Percentiles rank a stretch among this genome's conserved stretches.
phyloP scores from a whole-genome alignment of 352 stramenopile genomes.

The Phytophthora europaea region DNA sequence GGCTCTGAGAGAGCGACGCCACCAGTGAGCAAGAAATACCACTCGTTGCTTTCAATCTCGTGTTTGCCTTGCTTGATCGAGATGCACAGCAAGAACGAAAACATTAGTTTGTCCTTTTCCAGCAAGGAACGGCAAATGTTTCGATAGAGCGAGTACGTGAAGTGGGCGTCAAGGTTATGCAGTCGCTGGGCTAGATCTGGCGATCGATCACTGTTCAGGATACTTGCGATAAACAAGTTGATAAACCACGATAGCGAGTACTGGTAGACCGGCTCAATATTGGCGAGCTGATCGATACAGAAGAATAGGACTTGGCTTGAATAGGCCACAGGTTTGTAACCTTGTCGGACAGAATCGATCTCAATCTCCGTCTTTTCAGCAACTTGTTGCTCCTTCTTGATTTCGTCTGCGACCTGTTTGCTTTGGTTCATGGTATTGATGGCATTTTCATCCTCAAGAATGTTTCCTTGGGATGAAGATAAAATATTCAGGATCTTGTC shows the following conservation, averaged over 20 bases:
- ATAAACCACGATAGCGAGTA: conserved; percentile 96
- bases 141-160: conserved; percentile 93
- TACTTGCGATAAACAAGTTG: conserved; percentile 92
- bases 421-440: conserved; percentile 95
- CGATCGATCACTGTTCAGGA: conserved; percentile 85
- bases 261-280: conserved; percentile 95
- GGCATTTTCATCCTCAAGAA: conserved; percentile 93
- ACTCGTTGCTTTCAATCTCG: conserved; percentile 88
- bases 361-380: conserved; percentile 92
- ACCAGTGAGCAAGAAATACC: conserved; percentile 96
- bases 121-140: conserved; percentile 94
- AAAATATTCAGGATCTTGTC: conserved; percentile 96
- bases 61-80: conserved; percentile 87
- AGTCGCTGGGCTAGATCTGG: conserved; percentile 82
- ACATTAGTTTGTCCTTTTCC: conserved; percentile 96
- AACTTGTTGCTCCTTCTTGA: conserved; percentile 94
- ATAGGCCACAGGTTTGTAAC: conserved; percentile 92
- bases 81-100: conserved; percentile 92
- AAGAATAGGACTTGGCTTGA: conserved; percentile 95
- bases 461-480: conserved; percentile 92
- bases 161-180: conserved; percentile 88
- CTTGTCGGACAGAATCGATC: conserved; percentile 90
- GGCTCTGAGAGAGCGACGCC: conserved; percentile 92
- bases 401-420: conserved; percentile 92
- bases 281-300: conserved; percentile 94